These are phyloP conservation scores for Kodamaea kaohsiungensis DNA, from an alignment of 805 yeast species.

Conservation along the genomic window DNA sequence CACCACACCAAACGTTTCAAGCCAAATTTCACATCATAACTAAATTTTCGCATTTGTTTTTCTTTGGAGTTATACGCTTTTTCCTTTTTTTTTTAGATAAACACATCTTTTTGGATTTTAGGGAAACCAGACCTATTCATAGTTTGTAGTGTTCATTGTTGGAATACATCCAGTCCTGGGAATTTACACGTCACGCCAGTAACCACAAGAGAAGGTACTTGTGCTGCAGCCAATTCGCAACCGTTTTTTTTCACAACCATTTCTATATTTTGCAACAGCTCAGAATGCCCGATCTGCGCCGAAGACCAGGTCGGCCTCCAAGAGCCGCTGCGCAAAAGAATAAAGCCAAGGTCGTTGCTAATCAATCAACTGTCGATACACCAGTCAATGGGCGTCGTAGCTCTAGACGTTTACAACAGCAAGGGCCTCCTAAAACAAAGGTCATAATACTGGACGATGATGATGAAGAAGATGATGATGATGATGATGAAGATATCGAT, in stretches of 20 bases:
- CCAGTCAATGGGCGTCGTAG: neutral
- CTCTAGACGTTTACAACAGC: neutral
- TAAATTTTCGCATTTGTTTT: constrained; percentile 1
- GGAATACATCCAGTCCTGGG: neutral
- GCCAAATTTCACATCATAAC: neutral
- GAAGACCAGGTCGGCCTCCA: constrained; percentile 7
- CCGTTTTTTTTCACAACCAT: constrained; percentile 3
- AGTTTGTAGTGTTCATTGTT: neutral
- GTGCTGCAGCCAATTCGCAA: constrained; percentile 2
- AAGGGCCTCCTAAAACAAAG: neutral
- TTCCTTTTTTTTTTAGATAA: constrained; percentile 1
- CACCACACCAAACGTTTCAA: neutral
- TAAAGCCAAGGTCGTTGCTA: neutral
- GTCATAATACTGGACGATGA: neutral
- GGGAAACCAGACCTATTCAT: neutral
- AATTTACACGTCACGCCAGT: neutral
- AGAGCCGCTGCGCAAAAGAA: constrained; percentile 8
- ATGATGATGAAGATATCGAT: constrained; percentile 14
- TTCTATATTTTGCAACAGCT: constrained; percentile 3
- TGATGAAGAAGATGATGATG: constrained; percentile 14
- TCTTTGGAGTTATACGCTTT: constrained; percentile 1
- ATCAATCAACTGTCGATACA: neutral
- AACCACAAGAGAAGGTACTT: neutral
- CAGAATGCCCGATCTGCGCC: constrained; percentile 7
- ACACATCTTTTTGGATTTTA: neutral